Conservation (phyloP, 208 protist genomes). For the Wallacemonas sp. region DNA sequence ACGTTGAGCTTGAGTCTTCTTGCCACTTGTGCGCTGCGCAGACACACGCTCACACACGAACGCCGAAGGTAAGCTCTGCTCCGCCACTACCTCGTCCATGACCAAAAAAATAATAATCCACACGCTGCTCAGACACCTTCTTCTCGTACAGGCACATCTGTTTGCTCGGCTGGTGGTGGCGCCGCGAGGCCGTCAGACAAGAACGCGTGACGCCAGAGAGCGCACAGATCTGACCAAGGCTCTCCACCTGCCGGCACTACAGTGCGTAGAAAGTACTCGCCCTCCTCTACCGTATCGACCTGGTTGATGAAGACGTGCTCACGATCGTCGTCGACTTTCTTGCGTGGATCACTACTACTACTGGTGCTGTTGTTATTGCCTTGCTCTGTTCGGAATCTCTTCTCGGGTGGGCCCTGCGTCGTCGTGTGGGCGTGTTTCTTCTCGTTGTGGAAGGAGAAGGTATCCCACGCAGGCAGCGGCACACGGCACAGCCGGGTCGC, state of each 20-base stretch:
- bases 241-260: constrained; percentile 45
- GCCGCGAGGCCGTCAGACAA: constrained; percentile 21
- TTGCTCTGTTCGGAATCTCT: constrained; percentile 3
- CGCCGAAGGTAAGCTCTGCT: no score
- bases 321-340: constrained; percentile 5
- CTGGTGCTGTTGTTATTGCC: not conserved
- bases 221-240: constrained; percentile 51
- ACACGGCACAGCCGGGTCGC: constrained; percentile 52
- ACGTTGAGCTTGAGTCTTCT: no score
- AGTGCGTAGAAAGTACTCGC: constrained; percentile 52
- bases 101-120: no score
- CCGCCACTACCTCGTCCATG: no score
- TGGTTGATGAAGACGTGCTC: constrained; percentile 69
- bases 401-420: constrained; percentile 15
- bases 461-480: constrained; percentile 48
- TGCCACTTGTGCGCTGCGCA: no score
- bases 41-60: no score
- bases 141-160: no score
- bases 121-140: no score
- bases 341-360: not conserved
- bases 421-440: constrained; percentile 20
- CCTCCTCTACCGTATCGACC: constrained; percentile 63
- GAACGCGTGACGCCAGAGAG: constrained; percentile 64
- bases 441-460: constrained; percentile 61
- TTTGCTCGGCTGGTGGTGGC: not conserved